Evolutionary conservation across 768 basidiomycete genomes (phyloP), one percentile per base, ranked within the genome.

Genomic region (Tylopilus cervinicoccineus): DNA sequence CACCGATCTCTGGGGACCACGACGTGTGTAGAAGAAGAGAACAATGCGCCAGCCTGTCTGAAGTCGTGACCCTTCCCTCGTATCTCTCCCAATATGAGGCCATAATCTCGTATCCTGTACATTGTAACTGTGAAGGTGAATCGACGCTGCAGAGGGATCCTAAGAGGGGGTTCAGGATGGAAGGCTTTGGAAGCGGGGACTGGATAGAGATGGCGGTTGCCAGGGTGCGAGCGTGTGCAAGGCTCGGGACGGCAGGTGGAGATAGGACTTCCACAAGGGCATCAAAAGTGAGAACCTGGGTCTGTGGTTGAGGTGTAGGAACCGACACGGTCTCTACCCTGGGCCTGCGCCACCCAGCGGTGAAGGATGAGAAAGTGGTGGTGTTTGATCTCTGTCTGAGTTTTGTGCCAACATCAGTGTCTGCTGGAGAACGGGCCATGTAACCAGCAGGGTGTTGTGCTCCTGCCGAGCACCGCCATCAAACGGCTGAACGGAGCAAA

Each of bases 1-100:
- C 85, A 76, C 88, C 88, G 0, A 86, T 67, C 22, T 89, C 88
- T n/a, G 67, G 53, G 4, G 70, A 72, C 87, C 88, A 89, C 0
- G 72, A 64, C 2, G 64, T 67, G 4, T 69, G 60, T 3, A 80
- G 67, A 61, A 90, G 82, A 27, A 88, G 68, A 14, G 82, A 77
- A 44, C 88, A 80, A 50, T 81, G 83, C 0, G 80, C 71, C 10
- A 86, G 64, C 23, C 81, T 72, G 49, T 89, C 86, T 1, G 79
- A 71, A 2, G 79, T 82, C 2, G 69, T 66, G 19, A 80, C 66
- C 19, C 60, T 57, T 19, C 70, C 58, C 44, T 81, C 79, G 19
- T 65, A 70, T 59, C 82, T 81, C 58, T 85, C 79, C 70, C 79
- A 81, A 61, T 83, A 90, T 3, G 83, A 76, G 13, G 83, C 72